A percentile compares a stretch with the other conserved stretches of the same genome.
Conservation (phyloP, 1,284 basidiomycete species). For the Microbotryum violaceum region DNA sequence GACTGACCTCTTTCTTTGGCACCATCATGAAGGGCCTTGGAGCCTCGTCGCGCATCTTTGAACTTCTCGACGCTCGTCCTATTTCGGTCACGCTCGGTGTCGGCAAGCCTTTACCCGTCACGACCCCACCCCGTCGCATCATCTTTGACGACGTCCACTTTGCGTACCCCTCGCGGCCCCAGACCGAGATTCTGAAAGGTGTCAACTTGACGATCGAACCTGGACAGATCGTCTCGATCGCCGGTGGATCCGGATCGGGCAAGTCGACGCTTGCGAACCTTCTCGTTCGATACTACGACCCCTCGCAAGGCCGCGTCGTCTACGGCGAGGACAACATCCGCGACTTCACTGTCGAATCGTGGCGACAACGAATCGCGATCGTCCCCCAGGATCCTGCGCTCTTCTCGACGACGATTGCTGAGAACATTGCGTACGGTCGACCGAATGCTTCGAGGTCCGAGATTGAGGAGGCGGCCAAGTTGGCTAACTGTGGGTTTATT, state of each 20-base stretch:
- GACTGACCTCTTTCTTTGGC: constrained; percentile 44
- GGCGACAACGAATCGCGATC: constrained; percentile 77
- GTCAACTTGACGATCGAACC: constrained; percentile 61
- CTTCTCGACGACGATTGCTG: constrained; percentile 32
- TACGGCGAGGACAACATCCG: constrained; percentile 65
- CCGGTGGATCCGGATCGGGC: constrained; percentile 40
- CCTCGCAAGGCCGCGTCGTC: constrained; percentile 66
- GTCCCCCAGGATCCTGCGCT: constrained; percentile 58
- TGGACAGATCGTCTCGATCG: constrained; percentile 44
- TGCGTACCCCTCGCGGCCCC: constrained; percentile 70
- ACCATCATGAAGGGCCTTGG: constrained; percentile 65
- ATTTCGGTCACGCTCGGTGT: constrained; percentile 55
- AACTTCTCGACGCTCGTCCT: constrained; percentile 63
- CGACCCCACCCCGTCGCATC: constrained; percentile 53
- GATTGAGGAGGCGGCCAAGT: constrained; percentile 76
- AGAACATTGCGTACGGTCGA: constrained; percentile 67
- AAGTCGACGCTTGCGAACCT: constrained; percentile 88
- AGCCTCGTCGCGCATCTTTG: constrained; percentile 85
- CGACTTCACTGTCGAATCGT: constrained; percentile 70
- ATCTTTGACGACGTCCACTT: constrained; percentile 68
- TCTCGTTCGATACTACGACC: constrained; percentile 88
- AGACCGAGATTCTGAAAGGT: constrained; percentile 59
- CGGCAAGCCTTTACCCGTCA: constrained; percentile 45
- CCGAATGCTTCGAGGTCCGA: constrained; percentile 64
- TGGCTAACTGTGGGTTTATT: constrained; percentile 86